A percentile compares a stretch with the other conserved stretches of the same genome.
Conservation (phyloP, 352 stramenopile genomes). For the Phytophthora multivora region DNA sequence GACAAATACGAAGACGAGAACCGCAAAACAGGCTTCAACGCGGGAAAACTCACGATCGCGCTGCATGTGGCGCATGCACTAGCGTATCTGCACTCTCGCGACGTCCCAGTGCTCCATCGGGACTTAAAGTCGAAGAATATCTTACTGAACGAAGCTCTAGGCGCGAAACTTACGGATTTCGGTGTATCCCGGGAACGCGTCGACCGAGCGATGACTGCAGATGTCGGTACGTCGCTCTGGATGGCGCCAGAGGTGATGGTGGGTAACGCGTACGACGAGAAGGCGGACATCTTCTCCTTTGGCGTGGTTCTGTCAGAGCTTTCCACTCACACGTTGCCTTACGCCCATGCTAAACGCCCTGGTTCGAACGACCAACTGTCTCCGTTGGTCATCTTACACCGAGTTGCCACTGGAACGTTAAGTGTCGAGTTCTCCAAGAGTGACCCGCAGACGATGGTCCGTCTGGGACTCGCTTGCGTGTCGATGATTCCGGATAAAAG, state of each 20-base stretch:
- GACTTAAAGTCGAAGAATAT: slow-evolving; percentile 38
- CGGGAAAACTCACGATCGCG: slow-evolving; percentile 26
- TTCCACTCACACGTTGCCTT: slow-evolving; percentile 33
- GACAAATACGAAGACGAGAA: slow-evolving; percentile 27
- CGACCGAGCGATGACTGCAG: slow-evolving; percentile 40
- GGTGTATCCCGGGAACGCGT: slow-evolving; percentile 42
- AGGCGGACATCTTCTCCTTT: slow-evolving; percentile 37
- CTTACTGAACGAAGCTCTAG: slow-evolving; percentile 42
- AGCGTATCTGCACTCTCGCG: slow-evolving; percentile 48
- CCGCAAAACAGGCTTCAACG: slow-evolving; percentile 17
- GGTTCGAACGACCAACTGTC: slow-evolving; percentile 12
- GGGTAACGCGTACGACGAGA: slow-evolving; percentile 32
- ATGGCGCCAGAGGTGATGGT: slow-evolving; percentile 31
- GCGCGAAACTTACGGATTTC: slow-evolving; percentile 74
- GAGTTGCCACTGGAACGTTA: slow-evolving; percentile 34
- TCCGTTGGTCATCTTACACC: slow-evolving; percentile 35
- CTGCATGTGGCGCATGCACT: slow-evolving; percentile 47
- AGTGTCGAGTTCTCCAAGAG: slow-evolving; percentile 29
- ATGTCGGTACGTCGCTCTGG: slow-evolving; percentile 23
- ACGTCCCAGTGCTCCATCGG: slow-evolving; percentile 40
- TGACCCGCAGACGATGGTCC: slow-evolving; percentile 7
- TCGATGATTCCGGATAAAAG: slow-evolving; percentile 26
- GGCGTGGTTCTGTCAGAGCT: slow-evolving; percentile 39
- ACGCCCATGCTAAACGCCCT: slow-evolving; percentile 12
- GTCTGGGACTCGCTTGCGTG: slow-evolving; percentile 34